These are phyloP conservation scores for Lentinula aciculospora DNA, from an alignment of 768 basidiomycete genomes.

Conservation along the genomic window DNA sequence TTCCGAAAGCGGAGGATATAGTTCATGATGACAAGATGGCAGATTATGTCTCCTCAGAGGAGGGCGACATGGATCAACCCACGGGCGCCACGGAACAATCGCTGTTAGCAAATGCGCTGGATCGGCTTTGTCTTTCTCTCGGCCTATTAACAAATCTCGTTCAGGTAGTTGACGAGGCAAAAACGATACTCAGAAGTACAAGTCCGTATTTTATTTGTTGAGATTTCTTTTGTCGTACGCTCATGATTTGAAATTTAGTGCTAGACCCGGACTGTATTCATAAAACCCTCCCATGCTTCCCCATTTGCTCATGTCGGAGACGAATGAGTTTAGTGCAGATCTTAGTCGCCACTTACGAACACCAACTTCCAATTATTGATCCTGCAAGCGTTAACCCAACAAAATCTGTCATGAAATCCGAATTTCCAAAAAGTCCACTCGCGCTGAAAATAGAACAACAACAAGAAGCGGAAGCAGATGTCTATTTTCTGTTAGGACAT, in stretches of 20 bases:
- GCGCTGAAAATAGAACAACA: conserved; percentile 13
- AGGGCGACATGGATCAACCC: neutral
- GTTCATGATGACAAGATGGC: conserved; percentile 14
- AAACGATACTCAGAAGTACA: conserved; percentile 37
- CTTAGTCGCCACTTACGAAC: neutral
- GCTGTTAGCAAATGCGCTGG: conserved; percentile 40
- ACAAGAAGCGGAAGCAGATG: conserved; percentile 27
- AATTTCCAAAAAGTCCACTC: conserved; percentile 7
- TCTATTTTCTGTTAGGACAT: conserved; percentile 62
- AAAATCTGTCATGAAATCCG: neutral
- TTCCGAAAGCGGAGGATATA: conserved; percentile 5
- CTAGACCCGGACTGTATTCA: conserved; percentile 5
- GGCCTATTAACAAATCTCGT: conserved; percentile 75
- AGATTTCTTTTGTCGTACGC: neutral
- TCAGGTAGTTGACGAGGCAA: conserved; percentile 46
- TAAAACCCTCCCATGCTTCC: neutral
- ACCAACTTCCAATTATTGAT: neutral
- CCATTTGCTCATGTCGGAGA: neutral
- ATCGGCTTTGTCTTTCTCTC: conserved; percentile 68
- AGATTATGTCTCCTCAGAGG: conserved; percentile 1
- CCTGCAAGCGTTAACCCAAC: neutral
- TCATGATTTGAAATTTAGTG: neutral
- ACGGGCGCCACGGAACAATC: neutral
- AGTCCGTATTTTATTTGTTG: conserved; percentile 31
- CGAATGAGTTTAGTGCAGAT: conserved; percentile 7